Evolutionary conservation across 352 stramenopile species (phyloP), one percentile per base, ranked within the genome.

Genomic region (Globisporangium splendens): DNA sequence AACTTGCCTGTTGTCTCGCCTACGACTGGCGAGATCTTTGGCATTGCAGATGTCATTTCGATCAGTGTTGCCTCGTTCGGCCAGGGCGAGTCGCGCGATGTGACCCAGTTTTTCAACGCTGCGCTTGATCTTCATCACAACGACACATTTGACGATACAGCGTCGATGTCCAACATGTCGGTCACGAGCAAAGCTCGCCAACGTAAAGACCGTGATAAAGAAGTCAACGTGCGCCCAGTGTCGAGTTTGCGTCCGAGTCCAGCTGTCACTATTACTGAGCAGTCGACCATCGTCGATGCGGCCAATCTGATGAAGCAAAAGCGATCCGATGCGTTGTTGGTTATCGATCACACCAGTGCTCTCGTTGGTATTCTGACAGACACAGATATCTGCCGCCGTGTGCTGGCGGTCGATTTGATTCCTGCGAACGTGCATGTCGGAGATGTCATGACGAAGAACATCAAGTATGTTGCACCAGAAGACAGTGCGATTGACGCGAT

Each of bases 301-400:
- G 83, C 85, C 5, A 65, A 87, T 50, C 65, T 97, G 57, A 95
- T 99, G 73, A 90, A 91, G 51, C 86, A 91, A 53, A 98, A 98
- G 62, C 80, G 93, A 28, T 87, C 86, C 6, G 93, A 98, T 60
- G 95, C 94, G 0, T 72, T 98, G n/a, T 83, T 99, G 0, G 86
- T 98, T 15, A 81, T 97, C 6, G 86, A 95, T 53, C 70, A 84
- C 46, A 59, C 70, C 47, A 91, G 96, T 38, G 81, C 72, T 0
- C 69, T 99, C 48, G 85, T 84, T 59, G 96, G 96, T 54, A 99
- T 99, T 61, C 69, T 98, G 28, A 99, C 96, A 7, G 96, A 99
- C 65, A 95, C 93, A 8, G 96, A 99, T 63, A 96, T 99, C 50
- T 98, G 92, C 60, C 82, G 93, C 3, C 82, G 94, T 39, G 82